Evolutionary conservation across 495 filamentous ascomycete species (phyloP), one percentile per base, ranked within the genome.

Genomic region (Penicillium paradoxum): DNA sequence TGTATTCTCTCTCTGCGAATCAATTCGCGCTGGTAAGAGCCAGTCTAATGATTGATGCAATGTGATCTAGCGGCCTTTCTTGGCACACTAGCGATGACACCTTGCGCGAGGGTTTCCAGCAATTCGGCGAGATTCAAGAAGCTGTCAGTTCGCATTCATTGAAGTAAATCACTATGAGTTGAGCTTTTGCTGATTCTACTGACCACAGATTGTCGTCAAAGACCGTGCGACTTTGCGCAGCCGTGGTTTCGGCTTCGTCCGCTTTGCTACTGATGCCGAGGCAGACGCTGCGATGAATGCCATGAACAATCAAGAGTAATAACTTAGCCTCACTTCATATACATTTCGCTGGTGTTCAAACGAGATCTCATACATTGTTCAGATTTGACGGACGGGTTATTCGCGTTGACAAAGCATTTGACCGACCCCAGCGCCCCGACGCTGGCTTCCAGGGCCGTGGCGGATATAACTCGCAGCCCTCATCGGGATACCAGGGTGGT

Each of bases 381-480:
- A 98, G 93, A 63, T 97, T 99, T 64, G 93, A 99, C 73, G 93
- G 93, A 42, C 91, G 93, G 51, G 81, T 80, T 49, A 97, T 99
- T 63, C 91, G 95, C 53, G 93, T 99, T 42, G 93, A 97, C 75
- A 96, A 89, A 68, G 95, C 93, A 45, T 91, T 89, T 40, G 90
- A 97, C 69, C 84, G 85, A 59, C 72, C 79, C 33, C 57, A 45
- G 45, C 59, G 65, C 34, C 46, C 55, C 47, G 61, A 67, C 21
- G 65, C 60, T 42, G 76, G 76, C 38, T 77, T 73, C 62, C 71
- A 76, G 29, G 73, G 76, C 29, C 72, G 73, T 29, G 73, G 73
- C 34, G 72, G 70, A 46, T 75, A 75, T 59, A 71, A 73, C 61
- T 58, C 59, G 24, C 65, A 60, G 27, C 70, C 67, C 13, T 56